phyloP scores from a whole-genome alignment of 2,329 filamentous ascomycete genomes.

The Fusarium annulatum region DNA sequence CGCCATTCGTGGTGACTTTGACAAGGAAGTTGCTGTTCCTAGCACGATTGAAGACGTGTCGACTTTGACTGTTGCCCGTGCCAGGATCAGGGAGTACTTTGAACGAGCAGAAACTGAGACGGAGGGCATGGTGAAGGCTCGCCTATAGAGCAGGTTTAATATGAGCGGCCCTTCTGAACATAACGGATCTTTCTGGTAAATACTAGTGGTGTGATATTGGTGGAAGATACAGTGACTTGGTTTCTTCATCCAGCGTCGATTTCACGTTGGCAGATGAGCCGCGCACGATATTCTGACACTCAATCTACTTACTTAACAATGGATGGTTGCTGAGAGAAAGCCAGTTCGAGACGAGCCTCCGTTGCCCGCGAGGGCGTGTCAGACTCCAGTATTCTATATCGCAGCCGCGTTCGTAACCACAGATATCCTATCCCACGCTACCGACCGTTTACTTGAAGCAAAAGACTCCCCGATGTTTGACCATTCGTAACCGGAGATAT shows the following conservation, averaged over 20 bases:
- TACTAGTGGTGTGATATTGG: background rate
- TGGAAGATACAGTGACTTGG: background rate
- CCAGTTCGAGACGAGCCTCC: background rate
- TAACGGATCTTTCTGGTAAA: background rate
- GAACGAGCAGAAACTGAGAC: conserved; percentile 58
- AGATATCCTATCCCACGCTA: background rate
- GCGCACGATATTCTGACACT: background rate
- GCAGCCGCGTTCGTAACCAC: background rate
- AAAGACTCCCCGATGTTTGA: background rate
- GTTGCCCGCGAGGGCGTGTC: background rate
- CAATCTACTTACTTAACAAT: background rate
- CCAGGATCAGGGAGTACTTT: conserved; percentile 82
- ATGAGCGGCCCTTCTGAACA: background rate
- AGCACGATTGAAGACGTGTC: conserved; percentile 85
- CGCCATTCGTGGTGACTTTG: conserved; percentile 77
- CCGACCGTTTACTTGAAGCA: background rate
- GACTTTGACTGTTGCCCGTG: conserved; percentile 79
- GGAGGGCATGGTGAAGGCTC: conserved; percentile 64
- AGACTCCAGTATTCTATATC: background rate
- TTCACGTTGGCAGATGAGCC: background rate
- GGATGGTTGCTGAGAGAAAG: background rate
- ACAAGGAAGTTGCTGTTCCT: conserved; percentile 78
- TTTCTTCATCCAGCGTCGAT: background rate
- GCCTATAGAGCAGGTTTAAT: conserved; percentile 54
- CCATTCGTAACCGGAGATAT: background rate